phyloP scores from a whole-genome alignment of 768 basidiomycete genomes.

The Suillus subalutaceus region DNA sequence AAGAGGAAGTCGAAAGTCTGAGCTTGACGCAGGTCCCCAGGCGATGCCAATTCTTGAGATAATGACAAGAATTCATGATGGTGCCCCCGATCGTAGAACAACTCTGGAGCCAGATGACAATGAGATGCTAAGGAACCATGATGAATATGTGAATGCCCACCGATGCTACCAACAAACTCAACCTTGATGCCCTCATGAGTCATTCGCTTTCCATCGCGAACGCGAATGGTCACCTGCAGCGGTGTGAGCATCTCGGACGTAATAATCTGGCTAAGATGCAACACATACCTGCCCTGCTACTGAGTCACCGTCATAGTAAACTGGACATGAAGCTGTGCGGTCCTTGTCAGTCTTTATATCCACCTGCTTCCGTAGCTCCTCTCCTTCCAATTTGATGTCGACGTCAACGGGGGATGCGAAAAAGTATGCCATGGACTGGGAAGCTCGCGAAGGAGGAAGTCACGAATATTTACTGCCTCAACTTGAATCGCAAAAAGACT shows the following conservation, averaged over 20 bases:
- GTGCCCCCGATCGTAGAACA: slow-evolving; percentile 97
- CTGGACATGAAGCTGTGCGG: slow-evolving; percentile 79
- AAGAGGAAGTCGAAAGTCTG: slow-evolving; percentile 97
- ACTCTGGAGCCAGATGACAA: slow-evolving; percentile 45
- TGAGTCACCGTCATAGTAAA: slow-evolving; percentile 97
- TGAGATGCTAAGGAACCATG: background rate
- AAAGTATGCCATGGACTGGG: slow-evolving; percentile 73
- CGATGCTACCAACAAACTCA: slow-evolving; percentile 95
- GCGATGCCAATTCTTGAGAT: slow-evolving; percentile 92
- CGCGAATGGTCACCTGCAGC: slow-evolving; percentile 76
- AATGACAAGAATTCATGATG: slow-evolving; percentile 97
- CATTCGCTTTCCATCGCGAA: slow-evolving; percentile 93
- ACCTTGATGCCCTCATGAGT: slow-evolving; percentile 97
- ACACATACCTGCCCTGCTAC: slow-evolving; percentile 77
- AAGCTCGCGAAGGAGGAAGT: background rate
- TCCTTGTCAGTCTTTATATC: slow-evolving; percentile 93
- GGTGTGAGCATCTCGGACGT: background rate
- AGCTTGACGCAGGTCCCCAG: slow-evolving; percentile 96
- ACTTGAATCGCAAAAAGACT: slow-evolving; percentile 1
- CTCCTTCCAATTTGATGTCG: slow-evolving; percentile 85
- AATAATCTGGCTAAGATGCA: background rate
- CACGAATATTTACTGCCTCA: background rate
- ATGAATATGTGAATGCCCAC: slow-evolving; percentile 44
- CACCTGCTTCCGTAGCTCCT: slow-evolving; percentile 85
- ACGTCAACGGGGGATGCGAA: slow-evolving; percentile 91